These are phyloP conservation scores for Naumovozyma baii DNA, from an alignment of 805 yeast species.

Conservation along the genomic window DNA sequence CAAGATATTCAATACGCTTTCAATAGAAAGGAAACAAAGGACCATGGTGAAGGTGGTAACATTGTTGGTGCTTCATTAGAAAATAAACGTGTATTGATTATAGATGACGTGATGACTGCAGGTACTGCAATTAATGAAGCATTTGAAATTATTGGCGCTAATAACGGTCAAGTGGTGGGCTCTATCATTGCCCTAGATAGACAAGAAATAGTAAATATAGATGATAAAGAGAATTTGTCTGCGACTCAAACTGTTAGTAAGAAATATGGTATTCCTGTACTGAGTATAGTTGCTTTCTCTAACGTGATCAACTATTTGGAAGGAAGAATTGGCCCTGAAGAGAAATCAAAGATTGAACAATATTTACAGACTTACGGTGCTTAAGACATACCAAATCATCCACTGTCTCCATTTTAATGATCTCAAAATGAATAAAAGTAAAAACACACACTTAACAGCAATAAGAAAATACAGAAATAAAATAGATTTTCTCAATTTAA, in stretches of 20 bases:
- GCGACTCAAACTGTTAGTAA: conserved; percentile 76
- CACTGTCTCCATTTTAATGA: too few relatives aligned
- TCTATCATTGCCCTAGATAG: conserved; percentile 88
- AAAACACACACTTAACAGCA: too few relatives aligned
- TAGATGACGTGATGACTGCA: conserved; percentile 97
- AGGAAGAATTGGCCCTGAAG: conserved; percentile 46
- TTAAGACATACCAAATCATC: conserved; percentile 4
- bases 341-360: conserved; percentile 46
- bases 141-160: conserved; percentile 59
- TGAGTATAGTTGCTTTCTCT: conserved; percentile 64
- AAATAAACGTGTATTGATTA: conserved; percentile 68
- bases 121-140: conserved; percentile 98
- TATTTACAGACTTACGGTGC: conserved; percentile 40
- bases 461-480: too few relatives aligned
- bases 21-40: conserved; percentile 93
- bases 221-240: conserved; percentile 37
- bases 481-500: neutral
- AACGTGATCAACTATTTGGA: conserved; percentile 62
- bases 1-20: conserved; percentile 76
- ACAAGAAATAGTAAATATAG: conserved; percentile 76
- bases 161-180: conserved; percentile 69
- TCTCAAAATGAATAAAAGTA: neutral
- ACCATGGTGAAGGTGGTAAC: conserved; percentile 96
- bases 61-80: conserved; percentile 77
- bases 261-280: conserved; percentile 70